Evolutionary conservation across 164 flowering plant species (phyloP).

Genomic region (Chimonanthus praecox): DNA sequence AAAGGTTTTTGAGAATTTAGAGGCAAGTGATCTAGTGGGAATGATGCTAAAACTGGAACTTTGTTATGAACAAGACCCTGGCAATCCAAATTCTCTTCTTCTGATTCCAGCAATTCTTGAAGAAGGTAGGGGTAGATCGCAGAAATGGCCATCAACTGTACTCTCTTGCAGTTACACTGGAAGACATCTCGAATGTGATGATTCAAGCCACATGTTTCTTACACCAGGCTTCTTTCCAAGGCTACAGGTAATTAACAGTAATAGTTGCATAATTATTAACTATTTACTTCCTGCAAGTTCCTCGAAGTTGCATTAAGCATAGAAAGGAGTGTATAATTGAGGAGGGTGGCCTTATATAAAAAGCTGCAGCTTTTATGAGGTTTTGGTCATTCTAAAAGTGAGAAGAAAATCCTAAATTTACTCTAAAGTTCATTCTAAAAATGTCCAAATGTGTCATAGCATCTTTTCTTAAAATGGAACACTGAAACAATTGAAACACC

Average conservation of each 20-base stretch:
- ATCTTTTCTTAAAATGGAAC: no score
- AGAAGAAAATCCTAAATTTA: no score
- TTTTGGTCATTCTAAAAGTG: no score
- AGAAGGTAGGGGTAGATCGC: constrained; percentile 74
- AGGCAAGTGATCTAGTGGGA: constrained; percentile 63
- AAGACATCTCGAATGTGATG: constrained; percentile 83
- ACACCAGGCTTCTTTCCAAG: constrained; percentile 91
- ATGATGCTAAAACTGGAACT: constrained; percentile 92
- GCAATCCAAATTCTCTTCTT: constrained; percentile 57
- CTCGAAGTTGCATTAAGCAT: neutral
- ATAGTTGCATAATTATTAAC: no score
- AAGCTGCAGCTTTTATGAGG: no score
- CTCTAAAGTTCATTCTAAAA: no score
- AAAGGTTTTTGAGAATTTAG: constrained; percentile 63
- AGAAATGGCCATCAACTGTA: constrained; percentile 53
- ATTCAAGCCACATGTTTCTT: constrained; percentile 80
- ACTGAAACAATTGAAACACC: no score
- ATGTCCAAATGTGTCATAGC: no score
- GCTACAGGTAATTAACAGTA: constrained; percentile 50
- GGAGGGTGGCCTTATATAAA: no score
- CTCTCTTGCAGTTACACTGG: constrained; percentile 62
- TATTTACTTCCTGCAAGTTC: neutral
- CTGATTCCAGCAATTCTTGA: constrained; percentile 71
- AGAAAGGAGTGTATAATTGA: no score
- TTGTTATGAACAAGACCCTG: constrained; percentile 74